Evolutionary conservation across 495 filamentous ascomycete genomes (phyloP).

Genomic region (Penicillium mononematosum): DNA sequence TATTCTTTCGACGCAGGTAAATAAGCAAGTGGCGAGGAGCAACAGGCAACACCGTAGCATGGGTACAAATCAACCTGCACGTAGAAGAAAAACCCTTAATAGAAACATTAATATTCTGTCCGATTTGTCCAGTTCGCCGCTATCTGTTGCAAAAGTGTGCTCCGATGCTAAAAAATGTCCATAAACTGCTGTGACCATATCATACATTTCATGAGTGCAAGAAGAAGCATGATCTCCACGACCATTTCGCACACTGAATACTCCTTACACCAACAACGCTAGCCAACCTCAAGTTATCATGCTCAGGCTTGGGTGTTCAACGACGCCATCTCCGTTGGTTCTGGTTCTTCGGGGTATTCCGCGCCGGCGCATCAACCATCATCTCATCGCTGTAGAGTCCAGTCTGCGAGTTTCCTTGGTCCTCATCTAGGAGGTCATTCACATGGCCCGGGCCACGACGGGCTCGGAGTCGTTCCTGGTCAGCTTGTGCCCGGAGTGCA

Average conservation of each 20-base stretch:
- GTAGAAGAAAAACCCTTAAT: neutral
- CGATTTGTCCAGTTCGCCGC: neutral
- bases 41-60: neutral
- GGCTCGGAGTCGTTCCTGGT: slow-evolving; percentile 43
- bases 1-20: neutral
- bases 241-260: neutral
- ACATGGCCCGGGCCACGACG: slow-evolving; percentile 22
- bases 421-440: slow-evolving; percentile 3
- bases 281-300: neutral
- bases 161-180: neutral
- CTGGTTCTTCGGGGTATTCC: slow-evolving; percentile 21
- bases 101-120: neutral
- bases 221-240: neutral
- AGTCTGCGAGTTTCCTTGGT: slow-evolving; percentile 12
- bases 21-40: neutral
- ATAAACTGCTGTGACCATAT: slow-evolving; percentile 4
- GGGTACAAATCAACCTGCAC: neutral
- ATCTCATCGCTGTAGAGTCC: slow-evolving; percentile 46
- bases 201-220: slow-evolving; percentile 6
- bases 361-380: slow-evolving; percentile 41
- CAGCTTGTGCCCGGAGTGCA: slow-evolving; percentile 46
- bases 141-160: slow-evolving; percentile 2
- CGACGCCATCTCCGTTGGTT: slow-evolving; percentile 26
- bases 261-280: neutral
- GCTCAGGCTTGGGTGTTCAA: slow-evolving; percentile 11